phyloP scores from a whole-genome alignment of 768 basidiomycete species.

The Collybia nuda region DNA sequence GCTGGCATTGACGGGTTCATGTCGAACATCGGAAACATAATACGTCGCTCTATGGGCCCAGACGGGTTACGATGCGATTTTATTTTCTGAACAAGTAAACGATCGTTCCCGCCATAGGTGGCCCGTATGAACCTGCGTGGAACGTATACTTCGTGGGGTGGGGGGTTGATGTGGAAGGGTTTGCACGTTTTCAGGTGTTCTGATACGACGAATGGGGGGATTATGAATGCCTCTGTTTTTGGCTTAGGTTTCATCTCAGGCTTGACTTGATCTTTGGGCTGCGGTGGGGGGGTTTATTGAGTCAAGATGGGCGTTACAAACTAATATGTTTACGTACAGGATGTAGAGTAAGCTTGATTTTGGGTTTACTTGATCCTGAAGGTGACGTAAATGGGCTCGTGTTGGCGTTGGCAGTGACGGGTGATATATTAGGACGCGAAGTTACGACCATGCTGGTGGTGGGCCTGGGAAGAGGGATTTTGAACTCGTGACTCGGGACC shows the following conservation, averaged over 20 bases:
- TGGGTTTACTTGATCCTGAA: neutral
- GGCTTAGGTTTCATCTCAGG: neutral
- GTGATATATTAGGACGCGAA: neutral
- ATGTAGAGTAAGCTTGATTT: no score
- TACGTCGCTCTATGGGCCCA: conserved; percentile 1
- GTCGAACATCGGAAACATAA: conserved; percentile 20
- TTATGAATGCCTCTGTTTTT: neutral
- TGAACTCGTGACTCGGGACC: neutral
- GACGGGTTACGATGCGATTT: conserved; percentile 4
- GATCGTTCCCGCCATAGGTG: conserved; percentile 19
- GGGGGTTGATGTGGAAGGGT: conserved; percentile 9
- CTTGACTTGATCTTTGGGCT: neutral
- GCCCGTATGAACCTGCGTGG: conserved; percentile 16
- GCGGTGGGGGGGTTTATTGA: neutral
- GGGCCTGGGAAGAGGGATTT: neutral
- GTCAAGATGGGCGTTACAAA: neutral
- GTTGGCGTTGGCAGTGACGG: neutral
- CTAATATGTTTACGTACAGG: neutral
- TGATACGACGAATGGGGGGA: neutral
- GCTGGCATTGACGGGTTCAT: conserved; percentile 26
- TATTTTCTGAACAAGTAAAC: conserved; percentile 15
- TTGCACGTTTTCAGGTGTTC: conserved; percentile 11
- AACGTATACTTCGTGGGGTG: conserved; percentile 5
- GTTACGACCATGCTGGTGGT: neutral
- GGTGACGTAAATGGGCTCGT: neutral